These are phyloP conservation scores for Lachancea mirantina DNA, from an alignment of 805 yeast genomes.

Conservation along the genomic window DNA sequence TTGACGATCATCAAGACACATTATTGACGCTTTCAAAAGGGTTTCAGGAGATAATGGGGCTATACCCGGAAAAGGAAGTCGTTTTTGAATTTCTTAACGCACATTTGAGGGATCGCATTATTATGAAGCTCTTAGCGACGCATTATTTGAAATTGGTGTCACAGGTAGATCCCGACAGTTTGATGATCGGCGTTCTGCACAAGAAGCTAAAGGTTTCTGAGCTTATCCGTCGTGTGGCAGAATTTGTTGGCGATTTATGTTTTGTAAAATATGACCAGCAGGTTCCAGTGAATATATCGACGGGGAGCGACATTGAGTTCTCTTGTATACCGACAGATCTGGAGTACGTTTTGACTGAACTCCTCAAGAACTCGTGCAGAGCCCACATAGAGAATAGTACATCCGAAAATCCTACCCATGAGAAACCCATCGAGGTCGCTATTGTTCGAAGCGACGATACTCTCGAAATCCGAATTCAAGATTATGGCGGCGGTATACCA, in stretches of 20 bases:
- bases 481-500: conserved; percentile 83
- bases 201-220: conserved; percentile 56
- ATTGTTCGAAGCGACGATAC: conserved; percentile 31
- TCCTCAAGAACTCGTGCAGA: conserved; percentile 78
- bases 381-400: conserved; percentile 71
- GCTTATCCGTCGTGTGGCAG: conserved; percentile 56
- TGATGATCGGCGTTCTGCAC: conserved; percentile 60
- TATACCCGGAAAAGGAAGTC: conserved; percentile 38
- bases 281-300: conserved; percentile 53
- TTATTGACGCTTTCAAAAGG: conserved; percentile 78
- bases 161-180: conserved; percentile 31
- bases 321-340: conserved; percentile 85
- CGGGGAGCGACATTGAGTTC: conserved; percentile 50
- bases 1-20: conserved; percentile 77
- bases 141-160: conserved; percentile 68
- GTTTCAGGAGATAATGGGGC: conserved; percentile 54
- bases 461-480: conserved; percentile 73
- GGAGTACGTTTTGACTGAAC: conserved; percentile 81
- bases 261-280: conserved; percentile 74
- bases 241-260: conserved; percentile 76
- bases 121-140: conserved; percentile 79
- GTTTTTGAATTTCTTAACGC: conserved; percentile 60
- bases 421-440: conserved; percentile 24
- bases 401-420: conserved; percentile 15
- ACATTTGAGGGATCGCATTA: conserved; percentile 76